These are phyloP conservation scores for Fistulifera pelliculosa DNA, from an alignment of 108 stramenopile species.

Conservation along the genomic window DNA sequence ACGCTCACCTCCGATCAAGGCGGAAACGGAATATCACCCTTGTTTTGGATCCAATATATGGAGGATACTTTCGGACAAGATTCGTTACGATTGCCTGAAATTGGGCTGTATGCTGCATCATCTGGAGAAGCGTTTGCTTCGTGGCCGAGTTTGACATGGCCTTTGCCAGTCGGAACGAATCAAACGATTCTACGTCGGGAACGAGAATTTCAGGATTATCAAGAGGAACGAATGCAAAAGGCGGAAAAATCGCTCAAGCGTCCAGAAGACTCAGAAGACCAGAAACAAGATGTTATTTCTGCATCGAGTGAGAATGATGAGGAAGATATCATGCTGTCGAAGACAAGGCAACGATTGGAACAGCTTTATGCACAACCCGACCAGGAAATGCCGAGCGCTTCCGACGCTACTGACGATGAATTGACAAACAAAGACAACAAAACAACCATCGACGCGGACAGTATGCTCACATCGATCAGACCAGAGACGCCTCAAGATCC, in stretches of 20 bases:
- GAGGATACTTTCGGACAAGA: slow-evolving; percentile 52
- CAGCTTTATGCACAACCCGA: slow-evolving; percentile 7
- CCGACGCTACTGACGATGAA: neutral
- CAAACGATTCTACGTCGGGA: slow-evolving; percentile 20
- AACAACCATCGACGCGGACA: neutral
- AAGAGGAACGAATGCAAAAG: slow-evolving; percentile 27
- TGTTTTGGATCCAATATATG: slow-evolving; percentile 76
- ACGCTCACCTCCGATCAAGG: slow-evolving; percentile 36
- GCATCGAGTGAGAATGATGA: neutral
- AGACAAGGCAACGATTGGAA: slow-evolving; percentile 27
- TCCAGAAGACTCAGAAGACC: neutral
- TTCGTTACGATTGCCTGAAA: slow-evolving; percentile 44
- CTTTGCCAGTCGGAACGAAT: slow-evolving; percentile 28
- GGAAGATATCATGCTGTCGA: slow-evolving; percentile 24
- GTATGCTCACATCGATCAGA: neutral
- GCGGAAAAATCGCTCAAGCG: slow-evolving; percentile 9
- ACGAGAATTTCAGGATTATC: slow-evolving; percentile 27
- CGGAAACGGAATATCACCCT: slow-evolving; percentile 76
- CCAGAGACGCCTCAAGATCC: neutral
- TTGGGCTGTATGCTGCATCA: slow-evolving; percentile 42
- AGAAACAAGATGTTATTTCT: neutral
- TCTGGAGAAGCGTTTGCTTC: slow-evolving; percentile 15
- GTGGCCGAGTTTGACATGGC: slow-evolving; percentile 21
- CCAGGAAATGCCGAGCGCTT: neutral
- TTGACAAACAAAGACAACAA: neutral